Evolutionary conservation across 257 asterid genomes (phyloP).

Genomic region (Jacaranda mimosifolia): DNA sequence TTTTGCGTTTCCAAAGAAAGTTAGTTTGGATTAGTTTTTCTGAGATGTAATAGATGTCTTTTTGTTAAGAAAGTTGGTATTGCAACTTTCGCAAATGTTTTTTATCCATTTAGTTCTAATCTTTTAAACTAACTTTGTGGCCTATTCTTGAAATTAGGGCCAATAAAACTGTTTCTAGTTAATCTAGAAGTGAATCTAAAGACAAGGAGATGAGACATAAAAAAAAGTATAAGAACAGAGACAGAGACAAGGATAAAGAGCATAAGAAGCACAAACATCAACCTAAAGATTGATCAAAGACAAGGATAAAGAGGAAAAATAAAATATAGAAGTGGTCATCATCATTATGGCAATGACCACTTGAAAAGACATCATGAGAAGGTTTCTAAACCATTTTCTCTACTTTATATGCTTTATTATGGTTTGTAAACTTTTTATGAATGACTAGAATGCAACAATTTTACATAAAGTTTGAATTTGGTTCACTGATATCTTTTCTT

Average conservation of each 20-base stretch:
- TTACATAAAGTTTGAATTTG: slow-evolving; percentile 31
- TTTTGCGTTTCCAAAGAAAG: too few species aligned
- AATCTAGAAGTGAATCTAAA: slow-evolving; percentile 77
- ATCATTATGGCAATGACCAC: slow-evolving; percentile 85
- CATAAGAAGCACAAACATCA: slow-evolving; percentile 96
- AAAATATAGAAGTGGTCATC: slow-evolving; percentile 80
- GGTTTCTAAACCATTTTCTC: slow-evolving; percentile 53
- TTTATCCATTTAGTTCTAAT: slow-evolving; percentile 28
- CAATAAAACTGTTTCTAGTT: slow-evolving; percentile 87
- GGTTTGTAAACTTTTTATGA: slow-evolving; percentile 8
- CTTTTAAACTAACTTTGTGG: slow-evolving; percentile 35
- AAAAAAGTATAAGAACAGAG: slow-evolving; percentile 82
- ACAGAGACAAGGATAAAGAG: slow-evolving; percentile 77
- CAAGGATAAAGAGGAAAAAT: slow-evolving; percentile 95
- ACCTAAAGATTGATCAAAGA: slow-evolving; percentile 93
- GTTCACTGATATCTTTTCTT: slow-evolving; percentile 21
- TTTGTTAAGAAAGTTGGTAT: slow-evolving; percentile 6
- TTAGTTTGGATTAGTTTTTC: slow-evolving; percentile 9
- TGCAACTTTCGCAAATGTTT: slow-evolving; percentile 26
- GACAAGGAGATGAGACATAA: slow-evolving; percentile 95
- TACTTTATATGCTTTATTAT: slow-evolving; percentile 18
- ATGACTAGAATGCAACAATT: slow-evolving; percentile 8
- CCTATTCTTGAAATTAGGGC: slow-evolving; percentile 63
- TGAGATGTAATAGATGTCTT: background rate
- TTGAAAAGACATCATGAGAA: slow-evolving; percentile 84